A percentile compares a stretch with the other conserved stretches of the same genome.
phyloP scores from a whole-genome alignment of 495 filamentous ascomycete species.

The Parmelia sp. region DNA sequence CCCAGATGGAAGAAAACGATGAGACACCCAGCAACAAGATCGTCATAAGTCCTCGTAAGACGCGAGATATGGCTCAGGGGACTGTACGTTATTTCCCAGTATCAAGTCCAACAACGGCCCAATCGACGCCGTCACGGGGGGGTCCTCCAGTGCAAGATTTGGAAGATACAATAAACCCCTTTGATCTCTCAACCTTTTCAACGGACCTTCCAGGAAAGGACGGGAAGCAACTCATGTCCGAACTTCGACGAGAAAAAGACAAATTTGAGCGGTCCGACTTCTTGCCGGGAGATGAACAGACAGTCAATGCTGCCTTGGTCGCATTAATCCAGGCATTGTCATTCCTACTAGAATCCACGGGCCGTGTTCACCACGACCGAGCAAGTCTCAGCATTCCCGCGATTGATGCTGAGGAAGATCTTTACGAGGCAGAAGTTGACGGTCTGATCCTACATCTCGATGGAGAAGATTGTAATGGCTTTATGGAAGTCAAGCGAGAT shows the following conservation, averaged over 20 bases:
- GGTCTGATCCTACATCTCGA: not conserved
- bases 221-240: not conserved
- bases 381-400: not conserved
- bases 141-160: not conserved
- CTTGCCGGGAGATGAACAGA: not conserved
- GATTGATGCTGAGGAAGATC: not conserved
- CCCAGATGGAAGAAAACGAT: not conserved
- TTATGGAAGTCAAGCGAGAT: constrained; percentile 1
- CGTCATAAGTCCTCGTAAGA: not conserved
- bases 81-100: not conserved
- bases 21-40: not conserved
- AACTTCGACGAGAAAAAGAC: not conserved
- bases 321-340: not conserved
- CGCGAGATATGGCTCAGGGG: not conserved
- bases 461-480: not conserved
- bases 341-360: not conserved
- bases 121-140: not conserved
- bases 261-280: not conserved
- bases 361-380: not conserved
- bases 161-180: not conserved
- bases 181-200: not conserved
- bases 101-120: not conserved
- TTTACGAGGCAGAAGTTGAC: not conserved
- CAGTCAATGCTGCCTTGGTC: not conserved
- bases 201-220: not conserved